Percentiles rank a stretch among this genome's conserved stretches.
Conservation (phyloP, 768 basidiomycete genomes). For the Suillus brevipes region DNA sequence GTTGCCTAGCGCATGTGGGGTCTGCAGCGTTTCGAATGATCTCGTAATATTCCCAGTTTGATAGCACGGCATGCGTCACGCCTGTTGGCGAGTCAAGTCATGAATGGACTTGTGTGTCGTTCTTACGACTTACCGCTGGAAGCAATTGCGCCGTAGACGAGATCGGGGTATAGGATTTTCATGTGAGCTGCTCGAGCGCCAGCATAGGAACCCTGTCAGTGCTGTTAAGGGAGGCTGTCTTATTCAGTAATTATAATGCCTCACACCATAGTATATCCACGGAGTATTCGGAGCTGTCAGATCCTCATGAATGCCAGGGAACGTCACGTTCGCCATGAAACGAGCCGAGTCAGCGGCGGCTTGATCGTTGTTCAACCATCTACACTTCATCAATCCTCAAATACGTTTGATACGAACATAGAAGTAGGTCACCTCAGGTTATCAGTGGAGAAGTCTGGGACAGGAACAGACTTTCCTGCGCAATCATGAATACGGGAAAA, state of each 20-base stretch:
- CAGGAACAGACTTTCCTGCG: conserved; percentile 72
- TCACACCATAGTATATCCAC: conserved; percentile 93
- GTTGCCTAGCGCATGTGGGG: conserved; percentile 55
- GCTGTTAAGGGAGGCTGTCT: background rate
- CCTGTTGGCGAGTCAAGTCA: conserved; percentile 37
- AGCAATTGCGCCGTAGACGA: conserved; percentile 89
- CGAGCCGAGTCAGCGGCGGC: conserved; percentile 88
- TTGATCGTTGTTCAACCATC: conserved; percentile 89
- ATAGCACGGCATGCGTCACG: conserved; percentile 81
- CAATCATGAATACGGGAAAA: background rate
- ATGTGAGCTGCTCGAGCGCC: conserved; percentile 94
- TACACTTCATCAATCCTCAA: conserved; percentile 26
- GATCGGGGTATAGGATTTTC: conserved; percentile 80
- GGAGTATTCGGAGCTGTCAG: conserved; percentile 71
- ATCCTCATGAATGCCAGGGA: conserved; percentile 68
- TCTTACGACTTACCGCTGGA: conserved; percentile 61
- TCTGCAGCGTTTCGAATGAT: conserved; percentile 73
- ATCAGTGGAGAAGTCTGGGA: conserved; percentile 77
- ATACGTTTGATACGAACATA: background rate
- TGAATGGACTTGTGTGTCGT: background rate
- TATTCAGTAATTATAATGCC: conserved; percentile 18
- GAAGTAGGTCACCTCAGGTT: conserved; percentile 56
- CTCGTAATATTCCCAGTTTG: conserved; percentile 89
- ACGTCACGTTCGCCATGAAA: conserved; percentile 82
- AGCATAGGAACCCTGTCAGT: conserved; percentile 76